Base-by-base conservation (phyloP, 2,329 filamentous ascomycete genomes). In the Nemania serpens region DNA sequence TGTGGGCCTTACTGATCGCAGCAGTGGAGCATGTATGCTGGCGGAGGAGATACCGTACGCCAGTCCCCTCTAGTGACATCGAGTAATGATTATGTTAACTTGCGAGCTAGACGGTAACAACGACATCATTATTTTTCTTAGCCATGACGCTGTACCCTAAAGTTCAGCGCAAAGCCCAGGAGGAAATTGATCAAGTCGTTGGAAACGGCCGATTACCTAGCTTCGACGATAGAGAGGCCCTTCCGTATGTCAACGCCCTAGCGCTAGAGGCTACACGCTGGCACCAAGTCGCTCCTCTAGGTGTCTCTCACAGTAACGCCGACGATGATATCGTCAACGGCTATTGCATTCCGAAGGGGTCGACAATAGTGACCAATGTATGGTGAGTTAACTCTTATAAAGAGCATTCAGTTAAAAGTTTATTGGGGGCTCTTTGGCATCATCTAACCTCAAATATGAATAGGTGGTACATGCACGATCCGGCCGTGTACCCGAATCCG, bases 401-500 rank as follows among this genome's bases (percentile, higher is more conserved):
- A 48, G 6, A 29, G 12, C 1, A 36, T 6, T 9, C 10, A 12
- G 2, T 18, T n/a, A 36, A 11, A 48, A n/a, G n/a, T n/a, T n/a
- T n/a, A n/a, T n/a, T n/a, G 17, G 46, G 11, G 4, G 7, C 25
- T 36, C 18, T 17, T 17, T 9, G 17, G 4, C 41, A 20, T 36
- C 10, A 12, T 18, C 47, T 29, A 2, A 39, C 9, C 17, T 54
- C 4, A 13, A 11, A 12, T 13, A 18, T 39, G 15, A 41, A 37
- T 47, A 68, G 65, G 61, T 74, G 66, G 66, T 68, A 76, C 15
- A 82, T 88, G 22, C 89, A 91, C 73, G 89, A 92, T 68, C 83
- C 86, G 1, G 84, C 87, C 37, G 85, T 84, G 1, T 91, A 92
- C 71, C 79, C 83, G 0, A 52, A 75, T 10, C 75, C 75, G 0